phyloP scores from a whole-genome alignment of 1,284 basidiomycete genomes.

The Leccinum griseonigrum region DNA sequence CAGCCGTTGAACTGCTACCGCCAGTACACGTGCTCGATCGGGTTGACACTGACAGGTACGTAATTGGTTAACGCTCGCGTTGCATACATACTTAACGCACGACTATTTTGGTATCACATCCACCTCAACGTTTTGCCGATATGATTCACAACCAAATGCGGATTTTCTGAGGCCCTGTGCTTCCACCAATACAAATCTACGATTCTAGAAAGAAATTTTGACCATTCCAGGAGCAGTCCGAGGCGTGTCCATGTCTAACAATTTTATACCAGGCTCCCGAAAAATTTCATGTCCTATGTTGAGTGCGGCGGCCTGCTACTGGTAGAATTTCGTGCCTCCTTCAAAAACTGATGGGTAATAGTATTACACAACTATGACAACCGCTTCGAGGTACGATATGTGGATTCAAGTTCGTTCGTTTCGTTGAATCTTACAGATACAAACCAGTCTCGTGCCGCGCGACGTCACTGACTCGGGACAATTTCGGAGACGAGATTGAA shows the following conservation, averaged over 20 bases:
- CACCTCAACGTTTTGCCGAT: background rate
- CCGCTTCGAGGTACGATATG: background rate
- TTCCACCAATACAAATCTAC: background rate
- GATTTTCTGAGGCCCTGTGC: background rate
- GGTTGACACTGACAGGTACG: background rate
- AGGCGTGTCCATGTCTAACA: background rate
- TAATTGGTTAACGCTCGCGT: background rate
- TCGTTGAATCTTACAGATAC: background rate
- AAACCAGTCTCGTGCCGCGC: background rate
- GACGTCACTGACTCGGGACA: background rate
- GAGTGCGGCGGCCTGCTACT: background rate
- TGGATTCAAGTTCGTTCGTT: background rate
- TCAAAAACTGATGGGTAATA: background rate
- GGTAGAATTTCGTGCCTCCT: background rate
- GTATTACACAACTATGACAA: background rate
- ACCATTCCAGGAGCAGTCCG: background rate
- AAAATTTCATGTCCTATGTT: background rate
- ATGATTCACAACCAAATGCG: background rate
- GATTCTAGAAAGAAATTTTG: background rate
- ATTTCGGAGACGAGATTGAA: background rate
- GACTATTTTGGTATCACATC: background rate
- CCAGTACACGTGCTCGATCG: background rate
- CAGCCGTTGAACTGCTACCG: background rate
- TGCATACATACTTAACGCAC: background rate
- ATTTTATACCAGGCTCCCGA: background rate